phyloP scores from a whole-genome alignment of 1,284 basidiomycete species.

The Ustanciosporium gigantosporum region DNA sequence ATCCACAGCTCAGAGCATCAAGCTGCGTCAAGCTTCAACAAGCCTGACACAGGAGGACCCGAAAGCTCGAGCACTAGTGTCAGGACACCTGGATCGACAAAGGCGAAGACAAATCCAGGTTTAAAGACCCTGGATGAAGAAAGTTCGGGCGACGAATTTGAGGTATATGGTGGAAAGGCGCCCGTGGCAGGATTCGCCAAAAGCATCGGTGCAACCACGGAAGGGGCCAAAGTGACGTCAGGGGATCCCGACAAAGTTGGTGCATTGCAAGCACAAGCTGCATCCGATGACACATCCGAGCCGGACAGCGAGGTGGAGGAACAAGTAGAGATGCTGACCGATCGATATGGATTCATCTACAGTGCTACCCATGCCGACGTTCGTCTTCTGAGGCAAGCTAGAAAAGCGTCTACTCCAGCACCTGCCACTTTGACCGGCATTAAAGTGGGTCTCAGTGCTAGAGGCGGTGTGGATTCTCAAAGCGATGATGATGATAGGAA shows the following conservation, averaged over 20 bases:
- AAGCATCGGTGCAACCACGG: not conserved
- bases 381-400: conserved; percentile 73
- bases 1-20: conserved; percentile 4
- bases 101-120: conserved; percentile 13
- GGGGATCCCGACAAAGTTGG: conserved; percentile 3
- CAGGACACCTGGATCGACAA: conserved; percentile 5
- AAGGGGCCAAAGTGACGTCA: conserved; percentile 10
- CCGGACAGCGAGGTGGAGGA: conserved; percentile 57
- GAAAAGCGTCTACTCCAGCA: conserved; percentile 73
- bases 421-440: conserved; percentile 83
- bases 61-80: no score
- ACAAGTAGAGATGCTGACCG: conserved; percentile 71
- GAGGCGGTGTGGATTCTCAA: conserved; percentile 50
- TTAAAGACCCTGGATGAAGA: conserved; percentile 45
- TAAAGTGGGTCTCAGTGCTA: conserved; percentile 67
- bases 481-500: conserved; percentile 41
- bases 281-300: not conserved
- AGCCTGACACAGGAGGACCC: not conserved
- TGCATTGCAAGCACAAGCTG: not conserved
- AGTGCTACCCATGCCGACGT: conserved; percentile 75
- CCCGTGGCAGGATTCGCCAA: conserved; percentile 37
- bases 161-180: conserved; percentile 60
- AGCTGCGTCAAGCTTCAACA: not conserved
- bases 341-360: conserved; percentile 95
- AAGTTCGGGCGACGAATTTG: conserved; percentile 56